Evolutionary conservation across 2,329 filamentous ascomycete species (phyloP), one percentile per base, ranked within the genome.

Genomic region (Xylaria sp.): DNA sequence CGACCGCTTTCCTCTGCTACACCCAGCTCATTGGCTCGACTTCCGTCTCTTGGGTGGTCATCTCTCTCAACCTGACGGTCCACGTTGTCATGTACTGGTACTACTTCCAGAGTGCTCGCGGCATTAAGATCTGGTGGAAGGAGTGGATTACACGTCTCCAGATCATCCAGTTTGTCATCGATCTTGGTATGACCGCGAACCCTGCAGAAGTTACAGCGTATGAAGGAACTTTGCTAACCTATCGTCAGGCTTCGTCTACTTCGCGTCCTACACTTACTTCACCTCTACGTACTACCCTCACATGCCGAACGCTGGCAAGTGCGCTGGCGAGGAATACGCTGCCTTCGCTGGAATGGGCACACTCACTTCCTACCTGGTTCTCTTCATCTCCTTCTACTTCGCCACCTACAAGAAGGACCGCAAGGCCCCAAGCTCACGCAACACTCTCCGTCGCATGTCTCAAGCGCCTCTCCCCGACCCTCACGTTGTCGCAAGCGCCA

Each of bases 51-150:
- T 97, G 93, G 93, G 91, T 96, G 58, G 87, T 89, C 64, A 97
- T 97, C 74, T 88, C 86, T 57, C 85, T 97, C 70, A 97, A 97
- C 83, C 79, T 97, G 72, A 86, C 85, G 65, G 93, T 97, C 58
- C 93, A 97, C 79, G 93, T 97, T 60, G 90, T 97, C 74, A 97
- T 97, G 93, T 97, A 97, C 88, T 97, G 92, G 92, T 97, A 97
- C 87, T 97, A 97, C 85, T 97, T 97, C 88, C 93, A 97, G 83
- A 93, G 91, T 73, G 92, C 93, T 58, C 92, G 93, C 69, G 94
- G 94, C 68, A 86, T 97, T 76, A 88, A 88, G 72, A 94, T 97
- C 78, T 97, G 92, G 92, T 97, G 93, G 93, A 97, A 97, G 89
- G 91, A 97, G 80, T 97, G 93, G 89, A 95, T 97, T 74, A 97